These are phyloP conservation scores for Bipolaris oryzae DNA, from an alignment of 2,329 filamentous ascomycete species.

Conservation along the genomic window DNA sequence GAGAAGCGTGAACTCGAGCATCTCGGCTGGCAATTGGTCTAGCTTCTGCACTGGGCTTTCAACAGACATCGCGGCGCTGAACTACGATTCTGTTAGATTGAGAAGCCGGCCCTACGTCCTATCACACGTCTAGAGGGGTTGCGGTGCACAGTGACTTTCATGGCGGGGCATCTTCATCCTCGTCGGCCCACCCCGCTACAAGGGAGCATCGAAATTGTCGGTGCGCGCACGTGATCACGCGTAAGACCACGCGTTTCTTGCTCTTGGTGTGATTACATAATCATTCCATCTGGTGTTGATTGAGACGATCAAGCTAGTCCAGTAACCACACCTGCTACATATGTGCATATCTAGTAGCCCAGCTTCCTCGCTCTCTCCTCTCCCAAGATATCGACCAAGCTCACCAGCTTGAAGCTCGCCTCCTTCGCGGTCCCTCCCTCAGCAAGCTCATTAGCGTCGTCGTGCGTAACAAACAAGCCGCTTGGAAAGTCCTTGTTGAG, in stretches of 20 bases:
- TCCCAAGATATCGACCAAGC: constrained; percentile 36
- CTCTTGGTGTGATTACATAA: background rate
- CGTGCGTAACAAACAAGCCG: constrained; percentile 59
- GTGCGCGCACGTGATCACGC: constrained; percentile 21
- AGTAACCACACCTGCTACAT: too few relatives aligned
- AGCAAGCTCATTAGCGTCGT: constrained; percentile 60
- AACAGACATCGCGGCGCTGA: constrained; percentile 14
- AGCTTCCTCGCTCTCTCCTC: constrained; percentile 26
- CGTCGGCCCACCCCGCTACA: background rate
- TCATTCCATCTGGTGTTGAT: too few relatives aligned
- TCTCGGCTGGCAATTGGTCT: constrained; percentile 45
- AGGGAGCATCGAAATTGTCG: constrained; percentile 11
- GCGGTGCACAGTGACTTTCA: background rate
- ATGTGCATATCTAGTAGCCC: constrained; percentile 23
- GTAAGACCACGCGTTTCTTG: constrained; percentile 7
- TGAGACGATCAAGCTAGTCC: too few relatives aligned
- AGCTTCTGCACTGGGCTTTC: constrained; percentile 16
- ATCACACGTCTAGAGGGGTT: background rate
- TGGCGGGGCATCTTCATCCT: constrained; percentile 11
- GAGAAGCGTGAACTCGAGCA: constrained; percentile 54
- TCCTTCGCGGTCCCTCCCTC: constrained; percentile 54
- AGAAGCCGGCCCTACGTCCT: background rate
- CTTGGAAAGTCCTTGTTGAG: constrained; percentile 48
- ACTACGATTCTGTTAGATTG: background rate
- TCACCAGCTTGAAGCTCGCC: constrained; percentile 59